phyloP scores from a whole-genome alignment of 2,329 filamentous ascomycete genomes.

The Fonsecaea nubica region DNA sequence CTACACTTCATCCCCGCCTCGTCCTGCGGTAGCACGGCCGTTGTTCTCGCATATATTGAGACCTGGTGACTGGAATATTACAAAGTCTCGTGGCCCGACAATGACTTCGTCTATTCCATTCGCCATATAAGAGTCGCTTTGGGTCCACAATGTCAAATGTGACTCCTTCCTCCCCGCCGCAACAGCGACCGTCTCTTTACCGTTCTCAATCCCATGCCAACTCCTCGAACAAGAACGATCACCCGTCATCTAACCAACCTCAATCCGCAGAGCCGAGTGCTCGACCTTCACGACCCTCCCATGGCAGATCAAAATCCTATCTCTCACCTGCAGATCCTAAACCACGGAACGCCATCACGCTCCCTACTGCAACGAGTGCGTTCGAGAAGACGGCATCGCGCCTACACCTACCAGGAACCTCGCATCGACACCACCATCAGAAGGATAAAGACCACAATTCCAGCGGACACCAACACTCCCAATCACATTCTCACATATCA shows the following conservation, averaged over 20 bases:
- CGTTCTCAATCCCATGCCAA: constrained; percentile 29
- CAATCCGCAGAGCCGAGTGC: constrained; percentile 7
- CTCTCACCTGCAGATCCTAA: constrained; percentile 29
- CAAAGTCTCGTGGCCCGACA: not conserved
- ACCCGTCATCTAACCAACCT: constrained; percentile 5
- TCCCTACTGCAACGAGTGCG: constrained; percentile 16
- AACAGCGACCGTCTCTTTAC: constrained; percentile 17
- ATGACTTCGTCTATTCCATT: not conserved
- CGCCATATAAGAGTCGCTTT: not conserved
- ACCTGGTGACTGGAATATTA: not conserved
- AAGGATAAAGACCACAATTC: constrained; percentile 16
- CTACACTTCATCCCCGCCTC: not conserved
- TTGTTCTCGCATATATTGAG: not conserved
- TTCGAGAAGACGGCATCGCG: constrained; percentile 32
- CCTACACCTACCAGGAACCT: constrained; percentile 33
- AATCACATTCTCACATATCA: constrained; percentile 21
- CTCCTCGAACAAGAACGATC: constrained; percentile 10
- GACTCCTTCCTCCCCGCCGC: not conserved
- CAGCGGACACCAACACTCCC: constrained; percentile 21
- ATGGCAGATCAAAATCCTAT: constrained; percentile 30
- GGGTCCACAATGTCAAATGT: constrained; percentile 11
- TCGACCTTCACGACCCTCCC: constrained; percentile 17
- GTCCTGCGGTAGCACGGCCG: not conserved
- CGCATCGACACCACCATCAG: constrained; percentile 25
- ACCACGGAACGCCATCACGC: constrained; percentile 20